These are phyloP conservation scores for Tylopilus cervinicoccineus DNA, from an alignment of 768 basidiomycete genomes.

Conservation along the genomic window DNA sequence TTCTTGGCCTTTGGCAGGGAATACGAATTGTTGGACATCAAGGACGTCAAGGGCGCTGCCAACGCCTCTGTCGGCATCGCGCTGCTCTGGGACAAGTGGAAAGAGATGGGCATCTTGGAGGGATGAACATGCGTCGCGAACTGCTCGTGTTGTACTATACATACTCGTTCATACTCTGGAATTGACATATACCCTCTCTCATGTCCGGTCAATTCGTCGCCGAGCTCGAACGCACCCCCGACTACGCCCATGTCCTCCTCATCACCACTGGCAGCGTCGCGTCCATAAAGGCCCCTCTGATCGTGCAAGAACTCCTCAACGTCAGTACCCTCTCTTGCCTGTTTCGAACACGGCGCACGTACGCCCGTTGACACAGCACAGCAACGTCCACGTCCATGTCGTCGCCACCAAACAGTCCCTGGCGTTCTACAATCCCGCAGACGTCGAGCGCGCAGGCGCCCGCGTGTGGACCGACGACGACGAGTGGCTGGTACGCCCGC, in stretches of 20 bases:
- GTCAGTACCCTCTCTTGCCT: constrained; percentile 40
- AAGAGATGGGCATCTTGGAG: constrained; percentile 75
- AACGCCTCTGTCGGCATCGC: constrained; percentile 67
- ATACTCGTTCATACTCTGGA: constrained; percentile 4
- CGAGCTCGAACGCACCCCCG: constrained; percentile 23
- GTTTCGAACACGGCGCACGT: neutral
- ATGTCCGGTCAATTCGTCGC: constrained; percentile 24
- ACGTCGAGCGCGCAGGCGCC: constrained; percentile 48
- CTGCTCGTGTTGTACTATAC: constrained; percentile 8
- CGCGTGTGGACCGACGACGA: constrained; percentile 87
- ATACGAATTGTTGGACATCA: constrained; percentile 86
- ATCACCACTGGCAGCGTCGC: constrained; percentile 95
- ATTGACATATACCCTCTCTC: neutral
- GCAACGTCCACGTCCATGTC: constrained; percentile 74
- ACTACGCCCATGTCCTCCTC: constrained; percentile 62
- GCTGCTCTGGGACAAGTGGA: constrained; percentile 85
- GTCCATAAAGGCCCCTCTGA: constrained; percentile 88
- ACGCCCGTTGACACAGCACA: constrained; percentile 47
- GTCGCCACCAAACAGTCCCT: constrained; percentile 77
- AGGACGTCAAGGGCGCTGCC: constrained; percentile 75
- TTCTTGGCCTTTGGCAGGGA: constrained; percentile 94
- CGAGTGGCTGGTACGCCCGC: constrained; percentile 77
- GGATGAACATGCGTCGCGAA: constrained; percentile 14
- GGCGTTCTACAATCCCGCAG: constrained; percentile 63
- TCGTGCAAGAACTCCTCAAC: constrained; percentile 68